Base-by-base conservation (phyloP, 345 rosid species). In the Schrenkiella parvula region DNA sequence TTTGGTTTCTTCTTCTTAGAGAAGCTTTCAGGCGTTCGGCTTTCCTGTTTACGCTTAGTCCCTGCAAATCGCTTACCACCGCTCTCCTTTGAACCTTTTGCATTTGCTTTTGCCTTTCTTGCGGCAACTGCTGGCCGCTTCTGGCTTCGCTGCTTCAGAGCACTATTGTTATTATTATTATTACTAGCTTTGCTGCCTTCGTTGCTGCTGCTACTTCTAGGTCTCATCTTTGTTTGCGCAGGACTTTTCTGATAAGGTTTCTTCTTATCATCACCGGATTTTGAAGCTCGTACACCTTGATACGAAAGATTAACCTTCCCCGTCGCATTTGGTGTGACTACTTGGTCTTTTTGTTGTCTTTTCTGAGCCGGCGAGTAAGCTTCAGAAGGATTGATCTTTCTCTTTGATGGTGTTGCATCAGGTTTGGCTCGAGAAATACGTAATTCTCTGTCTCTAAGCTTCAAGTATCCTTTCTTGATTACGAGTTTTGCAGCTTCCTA, bases 111-210 rank as follows among this genome's bases (percentile, higher is more conserved):
- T 4, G 83, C 86, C 79, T 87, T 95, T 78, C 99, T 86, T 28
- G 88, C 86, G 2, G 92, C 92, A 70, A 95, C 99, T 8, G 96
- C 70, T 18, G 96, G 96, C 68, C 98, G 85, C 75, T 92, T 95
- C 47, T 70, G 78, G 46, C 3, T 29, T 4, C 81, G 73, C 39
- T 80, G 77, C 72, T 81, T 87, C 15, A 54, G 35, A 29, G 73
- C 68, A 80, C 21, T 77, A 80, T 12, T 79, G 75, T 14, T 72
- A 81, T 17, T 66, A 69, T 5, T 78, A 79, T 11, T 73, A 82
- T n/a, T 61, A 71, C 53, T 59, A 34, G 37, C 29, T 18, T 56
- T 64, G 48, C 50, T 71, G 39, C 6, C 46, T 53, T 17, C 67
- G 37, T n/a, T 39, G 18, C 51, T 64, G 67, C 56, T 67, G 29